phyloP scores from a whole-genome alignment of 305 asterid species.

The Solanum chacoense region DNA sequence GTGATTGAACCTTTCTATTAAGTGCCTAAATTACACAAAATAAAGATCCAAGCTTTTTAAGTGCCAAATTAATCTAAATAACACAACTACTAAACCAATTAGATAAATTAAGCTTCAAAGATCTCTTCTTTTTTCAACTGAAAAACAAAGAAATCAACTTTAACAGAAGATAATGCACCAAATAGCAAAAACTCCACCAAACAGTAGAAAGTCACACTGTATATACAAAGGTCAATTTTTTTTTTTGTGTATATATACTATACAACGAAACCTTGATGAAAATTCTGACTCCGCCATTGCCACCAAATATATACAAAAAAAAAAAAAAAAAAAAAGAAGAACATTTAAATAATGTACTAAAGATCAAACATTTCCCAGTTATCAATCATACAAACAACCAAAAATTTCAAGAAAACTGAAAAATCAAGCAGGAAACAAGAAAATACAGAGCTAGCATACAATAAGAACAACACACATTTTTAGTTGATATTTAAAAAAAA shows the following conservation, averaged over 20 bases:
- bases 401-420: background rate
- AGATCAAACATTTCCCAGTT: background rate
- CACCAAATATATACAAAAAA: background rate
- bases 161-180: background rate
- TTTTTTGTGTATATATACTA: background rate
- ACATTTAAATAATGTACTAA: background rate
- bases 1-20: background rate
- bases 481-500: background rate
- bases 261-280: background rate
- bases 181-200: background rate
- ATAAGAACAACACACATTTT: background rate
- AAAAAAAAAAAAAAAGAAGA: too few relatives aligned
- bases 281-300: background rate
- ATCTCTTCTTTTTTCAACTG: background rate
- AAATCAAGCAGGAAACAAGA: background rate
- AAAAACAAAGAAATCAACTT: background rate
- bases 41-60: background rate
- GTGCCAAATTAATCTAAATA: background rate
- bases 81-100: background rate
- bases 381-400: background rate
- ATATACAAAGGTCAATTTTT: background rate
- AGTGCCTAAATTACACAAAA: background rate
- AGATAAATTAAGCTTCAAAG: background rate
- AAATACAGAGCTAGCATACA: background rate
- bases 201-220: background rate